Base-by-base conservation (phyloP, 192 early-diverging fungal genomes). In the Gonapodya prolifera region DNA sequence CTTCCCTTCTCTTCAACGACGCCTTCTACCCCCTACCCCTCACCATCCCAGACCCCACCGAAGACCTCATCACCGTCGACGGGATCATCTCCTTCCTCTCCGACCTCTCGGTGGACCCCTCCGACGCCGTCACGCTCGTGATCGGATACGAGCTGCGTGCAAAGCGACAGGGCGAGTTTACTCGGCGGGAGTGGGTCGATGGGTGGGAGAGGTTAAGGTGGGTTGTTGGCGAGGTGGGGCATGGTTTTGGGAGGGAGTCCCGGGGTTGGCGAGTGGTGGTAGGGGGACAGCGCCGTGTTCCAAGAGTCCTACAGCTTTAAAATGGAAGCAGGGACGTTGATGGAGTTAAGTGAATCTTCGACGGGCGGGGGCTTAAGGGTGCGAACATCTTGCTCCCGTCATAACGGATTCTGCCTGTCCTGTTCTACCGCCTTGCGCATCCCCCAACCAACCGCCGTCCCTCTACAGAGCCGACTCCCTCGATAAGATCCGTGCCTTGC, bases 131-230 rank as follows among this genome's bases (percentile, higher is more conserved):
- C 33, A 89, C 91, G 77, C 79, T 94, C 0, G 87, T 92, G 29
- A 78, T 94, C 30, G 87, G 93, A 8, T 89, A 84, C 80, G 87
- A 94, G 76, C 78, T 95, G 2, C 84, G 87, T 36, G 86, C 89
- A 30, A 84, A 91, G 76, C 82, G 81, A 30, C 93, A 93, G 91
- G 88, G 91, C 77, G 91, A 92, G 78, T 94, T 94, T 77, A 87
- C 83, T 29, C 82, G 88, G 30, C 69, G 84, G 13, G 91, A 85
- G n/a, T 94, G 92, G 86, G 76, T 91, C 28, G 84, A 93, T 2
- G 94, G 92, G 1, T 94, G 91, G 89, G n/a, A n/a, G n/a, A n/a
- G n/a, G n/a, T n/a, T n/a, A n/a, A n/a, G n/a, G n/a, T n/a, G n/a
- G n/a, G n/a, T n/a, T n/a, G n/a, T n/a, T n/a, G n/a, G n/a, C n/a